These are phyloP conservation scores for Chalaropsis thielavioides DNA, from an alignment of 2,329 filamentous ascomycete species.

Conservation along the genomic window DNA sequence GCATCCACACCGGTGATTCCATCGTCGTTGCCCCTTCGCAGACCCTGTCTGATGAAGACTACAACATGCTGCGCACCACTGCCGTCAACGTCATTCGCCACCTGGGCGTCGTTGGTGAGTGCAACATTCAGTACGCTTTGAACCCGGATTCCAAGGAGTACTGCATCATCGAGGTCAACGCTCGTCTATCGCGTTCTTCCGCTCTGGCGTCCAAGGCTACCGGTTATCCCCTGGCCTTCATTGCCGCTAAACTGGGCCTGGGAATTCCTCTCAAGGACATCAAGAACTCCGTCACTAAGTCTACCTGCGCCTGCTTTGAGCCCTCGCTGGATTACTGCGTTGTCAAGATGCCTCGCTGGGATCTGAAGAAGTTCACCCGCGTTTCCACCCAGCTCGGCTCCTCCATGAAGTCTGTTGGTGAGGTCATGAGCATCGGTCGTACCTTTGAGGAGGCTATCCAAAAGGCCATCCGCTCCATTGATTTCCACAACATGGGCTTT, in stretches of 20 bases:
- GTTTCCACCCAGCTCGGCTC: conserved; percentile 92
- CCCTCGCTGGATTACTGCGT: conserved; percentile 96
- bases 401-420: conserved; percentile 98
- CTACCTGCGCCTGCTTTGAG: conserved; percentile 95
- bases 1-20: conserved; percentile 95
- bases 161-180: conserved; percentile 99
- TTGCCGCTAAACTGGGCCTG: conserved; percentile 90
- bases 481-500: conserved; percentile 91
- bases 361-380: conserved; percentile 95
- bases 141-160: conserved; percentile 94
- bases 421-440: conserved; percentile 95
- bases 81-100: conserved; percentile 96
- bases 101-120: conserved; percentile 92
- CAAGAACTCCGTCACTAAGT: conserved; percentile 87
- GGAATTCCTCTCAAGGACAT: conserved; percentile 94
- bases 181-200: conserved; percentile 85
- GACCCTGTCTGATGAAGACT: conserved; percentile 92
- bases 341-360: conserved; percentile 97
- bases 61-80: conserved; percentile 96
- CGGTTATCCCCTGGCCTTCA: conserved; percentile 89
- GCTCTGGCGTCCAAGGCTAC: conserved; percentile 94
- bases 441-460: conserved; percentile 98
- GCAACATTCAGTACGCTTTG: conserved; percentile 95
- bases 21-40: conserved; percentile 97
- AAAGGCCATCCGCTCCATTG: conserved; percentile 89